Evolutionary conservation across 2,329 filamentous ascomycete species (phyloP), one percentile per base, ranked within the genome.

Genomic region (Ophiostoma tasmaniense): DNA sequence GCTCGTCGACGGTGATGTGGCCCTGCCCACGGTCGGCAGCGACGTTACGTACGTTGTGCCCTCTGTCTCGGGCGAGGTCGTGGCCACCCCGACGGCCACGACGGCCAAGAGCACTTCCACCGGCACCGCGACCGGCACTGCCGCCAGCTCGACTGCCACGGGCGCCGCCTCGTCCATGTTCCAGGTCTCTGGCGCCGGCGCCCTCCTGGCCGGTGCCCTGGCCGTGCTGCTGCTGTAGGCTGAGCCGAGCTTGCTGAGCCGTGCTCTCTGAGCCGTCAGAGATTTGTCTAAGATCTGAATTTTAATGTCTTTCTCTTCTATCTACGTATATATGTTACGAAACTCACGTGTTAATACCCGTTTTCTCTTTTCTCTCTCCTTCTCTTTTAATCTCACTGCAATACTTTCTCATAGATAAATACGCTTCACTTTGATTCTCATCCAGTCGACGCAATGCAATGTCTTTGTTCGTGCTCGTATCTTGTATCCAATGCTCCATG

Each of bases 1-100:
- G 92, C 81, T 87, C 25, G 86, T 96, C 3, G 80, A 91, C 73
- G 89, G 90, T 20, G 86, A 88, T 72, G 87, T 89, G 2, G 78
- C 84, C 14, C 82, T 96, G 30, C 92, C 93, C 0, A 88, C 85
- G 1, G 73, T 95, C 8, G 90, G 89, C 17, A 82, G 87, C 73
- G 81, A 79, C 3, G 74, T 80, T 17, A 20, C 33, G 20, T 17
- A n/a, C 20, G 61, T 17, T 6, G 61, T 22, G 7, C 33, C 20
- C 20, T 64, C 61, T 20, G n/a, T 3, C 33, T 64, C 61, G 61
- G 61, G 28, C 22, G 22, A 28, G 55, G 25, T 17, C 6, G 28
- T 28, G 55, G 4, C 55, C 55, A 61, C 25, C 11, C 2, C 25
- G 6, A 64, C 61, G 1, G 33, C 30, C 20, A 37, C 33, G 1